A percentile compares a stretch with the other conserved stretches of the same genome.
Evolutionary conservation across 2,329 filamentous ascomycete species (phyloP).

Genomic region (Alternaria infectoria): DNA sequence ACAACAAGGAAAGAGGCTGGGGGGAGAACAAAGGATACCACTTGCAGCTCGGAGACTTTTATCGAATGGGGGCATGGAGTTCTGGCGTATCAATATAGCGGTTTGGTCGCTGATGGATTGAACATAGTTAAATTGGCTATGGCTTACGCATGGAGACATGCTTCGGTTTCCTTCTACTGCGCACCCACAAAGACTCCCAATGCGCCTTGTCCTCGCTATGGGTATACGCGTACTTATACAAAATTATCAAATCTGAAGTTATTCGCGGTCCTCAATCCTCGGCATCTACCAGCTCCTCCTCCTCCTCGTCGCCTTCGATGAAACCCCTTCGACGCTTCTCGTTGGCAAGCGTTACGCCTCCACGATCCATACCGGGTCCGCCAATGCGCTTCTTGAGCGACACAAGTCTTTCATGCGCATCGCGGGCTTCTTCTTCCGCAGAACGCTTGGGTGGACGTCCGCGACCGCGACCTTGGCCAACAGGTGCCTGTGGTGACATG

Average conservation of each 20-base stretch:
- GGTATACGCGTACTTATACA: slow-evolving; percentile 15
- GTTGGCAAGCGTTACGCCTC: slow-evolving; percentile 61
- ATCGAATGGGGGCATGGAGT: slow-evolving; percentile 4
- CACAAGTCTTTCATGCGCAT: slow-evolving; percentile 54
- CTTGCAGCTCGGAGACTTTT: neutral
- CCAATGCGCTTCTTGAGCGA: slow-evolving; percentile 60
- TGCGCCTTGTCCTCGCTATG: neutral
- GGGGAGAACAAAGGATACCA: neutral
- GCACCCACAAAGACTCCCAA: neutral
- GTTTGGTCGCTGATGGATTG: neutral
- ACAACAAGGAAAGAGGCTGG: neutral
- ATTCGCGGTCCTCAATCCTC: slow-evolving; percentile 23
- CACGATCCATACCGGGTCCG: slow-evolving; percentile 58
- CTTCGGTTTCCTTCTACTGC: neutral
- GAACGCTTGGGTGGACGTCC: slow-evolving; percentile 34
- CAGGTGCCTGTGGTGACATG: slow-evolving; percentile 1
- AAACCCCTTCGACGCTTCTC: slow-evolving; percentile 58
- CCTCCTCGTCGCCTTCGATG: slow-evolving; percentile 58
- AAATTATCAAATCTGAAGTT: neutral
- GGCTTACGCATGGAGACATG: neutral
- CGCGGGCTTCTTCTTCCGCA: slow-evolving; percentile 54
- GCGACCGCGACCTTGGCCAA: slow-evolving; percentile 40
- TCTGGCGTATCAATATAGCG: slow-evolving; percentile 5
- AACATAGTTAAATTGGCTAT: neutral
- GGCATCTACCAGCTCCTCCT: slow-evolving; percentile 50